Conservation (phyloP, 495 filamentous ascomycete genomes). For the Podospora conica region DNA sequence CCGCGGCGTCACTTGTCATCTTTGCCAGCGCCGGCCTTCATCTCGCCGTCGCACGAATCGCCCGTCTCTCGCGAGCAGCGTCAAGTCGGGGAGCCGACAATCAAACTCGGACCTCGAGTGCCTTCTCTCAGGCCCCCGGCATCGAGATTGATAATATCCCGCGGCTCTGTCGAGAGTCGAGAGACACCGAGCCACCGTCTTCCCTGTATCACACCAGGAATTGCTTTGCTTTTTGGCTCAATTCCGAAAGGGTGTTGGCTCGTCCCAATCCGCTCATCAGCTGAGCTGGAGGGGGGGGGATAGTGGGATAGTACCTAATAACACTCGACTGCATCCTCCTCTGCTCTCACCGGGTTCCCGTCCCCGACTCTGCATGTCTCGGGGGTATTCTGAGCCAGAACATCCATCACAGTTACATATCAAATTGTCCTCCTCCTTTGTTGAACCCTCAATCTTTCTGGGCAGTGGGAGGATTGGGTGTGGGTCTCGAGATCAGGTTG, state of each 20-base stretch:
- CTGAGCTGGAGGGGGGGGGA: conserved; percentile 13
- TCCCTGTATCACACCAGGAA: conserved; percentile 7
- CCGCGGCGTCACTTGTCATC: not conserved
- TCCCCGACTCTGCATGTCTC: conserved; percentile 6
- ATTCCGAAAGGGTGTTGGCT: conserved; percentile 18
- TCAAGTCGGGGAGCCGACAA: not conserved
- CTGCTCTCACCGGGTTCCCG: conserved; percentile 9
- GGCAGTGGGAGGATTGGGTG: not conserved
- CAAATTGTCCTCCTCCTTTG: not conserved
- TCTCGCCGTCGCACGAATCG: not conserved
- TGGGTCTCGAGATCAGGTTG: not conserved
- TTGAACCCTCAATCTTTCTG: not conserved
- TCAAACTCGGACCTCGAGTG: not conserved
- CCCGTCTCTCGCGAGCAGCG: not conserved
- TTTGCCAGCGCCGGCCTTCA: not conserved
- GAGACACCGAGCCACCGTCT: not conserved
- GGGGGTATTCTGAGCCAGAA: not conserved
- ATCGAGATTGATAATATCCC: conserved; percentile 19
- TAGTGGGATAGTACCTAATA: conserved; percentile 8
- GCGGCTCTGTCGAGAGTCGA: not conserved
- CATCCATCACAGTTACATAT: not conserved
- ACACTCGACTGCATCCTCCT: conserved; percentile 4
- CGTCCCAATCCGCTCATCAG: conserved; percentile 12
- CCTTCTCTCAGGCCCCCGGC: too few relatives aligned
- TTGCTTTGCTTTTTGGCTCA: conserved; percentile 24